Base-by-base conservation (phyloP, 768 basidiomycete species). In the Strobilomyces echinocephalus region DNA sequence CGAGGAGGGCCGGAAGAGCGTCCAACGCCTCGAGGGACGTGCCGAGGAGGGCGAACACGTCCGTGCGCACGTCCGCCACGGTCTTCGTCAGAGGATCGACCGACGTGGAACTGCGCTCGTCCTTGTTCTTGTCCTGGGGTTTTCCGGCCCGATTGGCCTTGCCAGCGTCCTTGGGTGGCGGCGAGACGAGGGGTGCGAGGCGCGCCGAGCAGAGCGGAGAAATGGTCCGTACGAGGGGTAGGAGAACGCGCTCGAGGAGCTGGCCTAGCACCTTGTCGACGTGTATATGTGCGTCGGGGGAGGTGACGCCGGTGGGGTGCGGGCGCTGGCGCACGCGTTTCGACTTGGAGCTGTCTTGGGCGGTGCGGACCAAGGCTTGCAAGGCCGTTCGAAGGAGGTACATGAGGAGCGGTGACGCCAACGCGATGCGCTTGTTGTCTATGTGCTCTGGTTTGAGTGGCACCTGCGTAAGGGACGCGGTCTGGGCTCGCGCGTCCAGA, bases 1-100 rank as follows among this genome's bases (percentile, higher is more conserved):
- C 24, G n/a, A n/a, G n/a, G 5, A 16, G 10, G 18, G 49, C 36
- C 0, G 56, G 48, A 16, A 66, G 53, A 4, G 55, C 45, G 10
- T 65, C 58, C 11, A 69, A 33, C 2, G 59, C 63, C 10, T 49
- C 42, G 34, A 69, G 49, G 0, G 63, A 59, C 33, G 51, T 47
- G 12, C 56, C 57, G 34, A 70, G 55, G 51, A 69, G 61, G 26
- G 63, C 46, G 21, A 69, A 54, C 28, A 57, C 44, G 35, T 70
- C 64, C 16, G 55, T 54, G 46, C 63, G 60, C 24, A 51, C 18
- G 39, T 69, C n/a, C n/a, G n/a, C n/a, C n/a, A n/a, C 66, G 1
- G 62, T 7, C 18, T 28, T 39, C 33, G 45, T 41, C 1, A 46
- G 39, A 3, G 39, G 45, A 21, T 12, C 28, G 10, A 6, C n/a